Percentiles rank a stretch among this genome's conserved stretches.
phyloP scores from a whole-genome alignment of 345 rosid genomes.

The Hibiscus trionum region DNA sequence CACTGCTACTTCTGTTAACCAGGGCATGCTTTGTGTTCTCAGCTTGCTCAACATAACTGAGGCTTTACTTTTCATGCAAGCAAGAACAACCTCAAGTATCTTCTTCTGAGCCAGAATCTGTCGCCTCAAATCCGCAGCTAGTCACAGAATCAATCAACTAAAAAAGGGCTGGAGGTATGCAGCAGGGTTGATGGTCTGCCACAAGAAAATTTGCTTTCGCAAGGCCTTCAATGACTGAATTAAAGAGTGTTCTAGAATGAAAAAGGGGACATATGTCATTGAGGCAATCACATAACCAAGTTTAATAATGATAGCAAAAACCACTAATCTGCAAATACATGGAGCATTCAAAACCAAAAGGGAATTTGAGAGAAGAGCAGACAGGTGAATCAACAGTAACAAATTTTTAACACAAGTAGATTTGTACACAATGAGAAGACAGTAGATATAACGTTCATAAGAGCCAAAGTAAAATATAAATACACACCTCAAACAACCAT shows the following conservation, averaged over 20 bases:
- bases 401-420: too few relatives aligned
- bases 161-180: constrained; percentile 83
- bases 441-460: too few relatives aligned
- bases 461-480: too few relatives aligned
- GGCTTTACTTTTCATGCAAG: constrained; percentile 90
- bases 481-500: too few relatives aligned
- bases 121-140: constrained; percentile 93
- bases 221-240: constrained; percentile 84
- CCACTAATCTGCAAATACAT: too few relatives aligned
- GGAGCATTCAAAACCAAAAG: too few relatives aligned
- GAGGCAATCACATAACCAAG: too few relatives aligned
- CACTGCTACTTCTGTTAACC: constrained; percentile 58
- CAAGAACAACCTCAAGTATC: constrained; percentile 92
- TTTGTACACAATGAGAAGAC: too few relatives aligned
- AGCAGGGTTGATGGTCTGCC: constrained; percentile 77
- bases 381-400: too few relatives aligned
- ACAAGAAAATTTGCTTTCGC: constrained; percentile 74
- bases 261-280: too few relatives aligned
- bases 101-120: constrained; percentile 97
- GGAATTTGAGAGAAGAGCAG: too few relatives aligned
- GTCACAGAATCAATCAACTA: constrained; percentile 97
- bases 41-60: constrained; percentile 81
- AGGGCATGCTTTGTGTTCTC: constrained; percentile 62
- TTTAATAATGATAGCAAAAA: too few relatives aligned
- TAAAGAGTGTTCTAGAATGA: constrained; percentile 59